Percentiles rank a stretch among this genome's conserved stretches.
phyloP scores from a whole-genome alignment of 2,329 filamentous ascomycete species.

The Biscogniauxia marginata region DNA sequence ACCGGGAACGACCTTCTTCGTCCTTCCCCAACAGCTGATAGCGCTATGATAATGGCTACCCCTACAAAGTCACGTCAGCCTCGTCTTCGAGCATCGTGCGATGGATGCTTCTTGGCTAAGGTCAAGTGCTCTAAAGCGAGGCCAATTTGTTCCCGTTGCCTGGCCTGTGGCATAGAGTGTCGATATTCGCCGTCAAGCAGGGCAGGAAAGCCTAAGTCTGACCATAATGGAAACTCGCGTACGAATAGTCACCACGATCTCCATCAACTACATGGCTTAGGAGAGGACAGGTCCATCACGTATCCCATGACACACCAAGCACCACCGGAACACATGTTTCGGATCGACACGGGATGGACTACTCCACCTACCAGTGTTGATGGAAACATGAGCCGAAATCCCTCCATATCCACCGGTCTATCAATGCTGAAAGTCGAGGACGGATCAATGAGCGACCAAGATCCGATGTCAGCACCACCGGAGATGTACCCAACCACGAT shows the following conservation, averaged over 20 bases:
- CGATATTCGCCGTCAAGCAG: conserved; percentile 53
- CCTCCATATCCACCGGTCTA: conserved; percentile 36
- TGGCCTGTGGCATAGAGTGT: conserved; percentile 49
- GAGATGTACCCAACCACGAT: conserved; percentile 38
- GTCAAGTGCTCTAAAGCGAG: conserved; percentile 55
- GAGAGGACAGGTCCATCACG: conserved; percentile 31
- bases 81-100: conserved; percentile 49
- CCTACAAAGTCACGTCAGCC: conserved; percentile 38
- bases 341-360: conserved; percentile 39
- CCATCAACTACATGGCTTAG: conserved; percentile 21
- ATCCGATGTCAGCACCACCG: conserved; percentile 25
- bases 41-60: conserved; percentile 17
- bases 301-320: conserved; percentile 27
- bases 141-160: conserved; percentile 53
- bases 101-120: conserved; percentile 55
- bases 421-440: conserved; percentile 33
- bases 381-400: conserved; percentile 33
- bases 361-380: conserved; percentile 38
- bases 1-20: neutral
- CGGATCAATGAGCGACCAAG: conserved; percentile 19
- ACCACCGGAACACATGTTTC: conserved; percentile 34
- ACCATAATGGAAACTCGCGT: conserved; percentile 20
- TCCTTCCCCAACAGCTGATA: conserved; percentile 7
- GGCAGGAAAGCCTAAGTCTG: conserved; percentile 48
- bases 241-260: conserved; percentile 18